Percentiles rank a stretch among this genome's conserved stretches.
Conservation (phyloP, 169 alveolate genomes). For the Plasmodium gonderi region DNA sequence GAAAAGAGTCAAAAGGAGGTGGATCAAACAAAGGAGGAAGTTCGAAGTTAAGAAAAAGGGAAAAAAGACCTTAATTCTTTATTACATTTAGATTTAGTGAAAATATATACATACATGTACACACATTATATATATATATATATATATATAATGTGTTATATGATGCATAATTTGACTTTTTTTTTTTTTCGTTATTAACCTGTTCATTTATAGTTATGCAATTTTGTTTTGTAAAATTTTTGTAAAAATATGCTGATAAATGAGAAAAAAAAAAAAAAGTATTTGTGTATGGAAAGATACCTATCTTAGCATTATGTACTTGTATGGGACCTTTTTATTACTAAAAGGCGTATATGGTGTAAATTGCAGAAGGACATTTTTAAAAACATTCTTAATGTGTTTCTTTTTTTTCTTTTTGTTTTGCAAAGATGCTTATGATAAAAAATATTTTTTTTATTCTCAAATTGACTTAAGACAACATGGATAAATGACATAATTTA, state of each 20-base stretch:
- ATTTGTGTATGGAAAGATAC: neutral
- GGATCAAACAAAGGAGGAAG: constrained; percentile 4
- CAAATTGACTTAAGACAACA: neutral
- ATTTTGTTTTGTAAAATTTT: neutral
- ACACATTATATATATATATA: neutral
- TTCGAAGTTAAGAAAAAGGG: constrained; percentile 33
- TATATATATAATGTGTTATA: neutral
- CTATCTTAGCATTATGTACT: neutral
- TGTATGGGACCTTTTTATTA: neutral
- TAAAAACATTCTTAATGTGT: neutral
- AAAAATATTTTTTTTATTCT: neutral
- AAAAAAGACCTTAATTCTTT: neutral
- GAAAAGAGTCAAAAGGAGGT: neutral
- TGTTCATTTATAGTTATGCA: neutral
- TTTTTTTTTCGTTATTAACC: neutral
- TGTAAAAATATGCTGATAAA: neutral
- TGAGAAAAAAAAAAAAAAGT: neutral
- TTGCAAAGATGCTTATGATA: neutral
- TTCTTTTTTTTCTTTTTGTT: neutral
- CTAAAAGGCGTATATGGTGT: neutral
- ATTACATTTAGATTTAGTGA: neutral
- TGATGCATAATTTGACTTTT: neutral
- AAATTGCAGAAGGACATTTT: neutral
- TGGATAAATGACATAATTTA: too few species aligned
- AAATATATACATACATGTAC: neutral